These are phyloP conservation scores for Acanthamoeba royreba DNA, from an alignment of 208 protist species.

Conservation along the genomic window DNA sequence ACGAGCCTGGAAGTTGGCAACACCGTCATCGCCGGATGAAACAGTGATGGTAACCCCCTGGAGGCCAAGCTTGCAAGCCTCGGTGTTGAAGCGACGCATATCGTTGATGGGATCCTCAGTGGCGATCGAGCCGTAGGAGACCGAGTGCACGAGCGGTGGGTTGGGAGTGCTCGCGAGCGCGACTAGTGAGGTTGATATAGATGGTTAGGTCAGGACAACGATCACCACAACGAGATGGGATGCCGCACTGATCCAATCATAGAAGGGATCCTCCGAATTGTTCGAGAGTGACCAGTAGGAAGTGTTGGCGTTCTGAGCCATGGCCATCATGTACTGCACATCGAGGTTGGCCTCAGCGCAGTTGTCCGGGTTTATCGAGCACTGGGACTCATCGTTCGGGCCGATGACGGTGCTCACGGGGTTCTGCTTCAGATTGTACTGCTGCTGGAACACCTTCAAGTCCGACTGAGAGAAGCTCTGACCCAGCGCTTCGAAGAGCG, in stretches of 20 bases:
- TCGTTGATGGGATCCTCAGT: background rate
- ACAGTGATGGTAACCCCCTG: conserved; percentile 53
- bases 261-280: background rate
- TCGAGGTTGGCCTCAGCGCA: conserved; percentile 15
- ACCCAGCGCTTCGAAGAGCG: background rate
- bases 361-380: background rate
- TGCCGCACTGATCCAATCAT: conserved; percentile 50
- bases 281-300: conserved; percentile 53
- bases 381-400: background rate
- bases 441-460: background rate
- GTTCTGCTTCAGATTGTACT: background rate
- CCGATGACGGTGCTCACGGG: background rate
- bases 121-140: conserved; percentile 35
- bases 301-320: background rate
- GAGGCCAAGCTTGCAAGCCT: conserved; percentile 31
- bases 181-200: too few species aligned
- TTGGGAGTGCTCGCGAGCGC: conserved; percentile 19
- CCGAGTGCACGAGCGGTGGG: background rate
- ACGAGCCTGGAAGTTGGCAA: conserved; percentile 44
- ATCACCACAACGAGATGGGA: too few species aligned
- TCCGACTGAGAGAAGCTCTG: background rate
- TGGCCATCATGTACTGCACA: conserved; percentile 48
- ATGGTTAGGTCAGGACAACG: too few species aligned
- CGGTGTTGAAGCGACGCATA: background rate
- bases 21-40: conserved; percentile 65